A percentile compares a stretch with the other conserved stretches of the same genome.
phyloP scores from a whole-genome alignment of 1,284 basidiomycete species.

The Sanghuangporus sanghuang region DNA sequence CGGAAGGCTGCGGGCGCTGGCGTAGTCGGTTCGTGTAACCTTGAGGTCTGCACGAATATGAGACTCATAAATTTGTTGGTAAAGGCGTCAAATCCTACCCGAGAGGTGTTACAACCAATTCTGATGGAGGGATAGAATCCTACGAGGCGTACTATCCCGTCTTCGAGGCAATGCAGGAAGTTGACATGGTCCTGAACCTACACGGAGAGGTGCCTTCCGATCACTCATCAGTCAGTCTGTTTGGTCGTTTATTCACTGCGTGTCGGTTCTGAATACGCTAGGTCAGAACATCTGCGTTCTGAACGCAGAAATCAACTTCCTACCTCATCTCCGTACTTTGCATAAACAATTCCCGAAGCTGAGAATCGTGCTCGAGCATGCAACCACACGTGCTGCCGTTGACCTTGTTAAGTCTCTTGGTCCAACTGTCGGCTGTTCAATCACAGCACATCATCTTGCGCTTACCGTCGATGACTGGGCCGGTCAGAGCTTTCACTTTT shows the following conservation, averaged over 20 bases:
- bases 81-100: conserved; percentile 96
- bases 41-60: conserved; percentile 6
- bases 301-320: conserved; percentile 90
- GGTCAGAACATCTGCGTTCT: conserved; percentile 84
- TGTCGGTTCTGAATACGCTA: background rate
- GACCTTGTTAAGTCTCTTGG: conserved; percentile 85
- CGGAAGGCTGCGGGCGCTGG: conserved; percentile 82
- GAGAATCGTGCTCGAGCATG: conserved; percentile 97
- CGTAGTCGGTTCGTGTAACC: conserved; percentile 57
- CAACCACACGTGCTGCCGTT: conserved; percentile 95
- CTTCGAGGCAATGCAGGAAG: conserved; percentile 93
- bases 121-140: conserved; percentile 93
- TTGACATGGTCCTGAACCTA: conserved; percentile 91
- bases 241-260: background rate
- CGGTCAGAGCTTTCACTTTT: conserved; percentile 93
- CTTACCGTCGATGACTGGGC: conserved; percentile 98
- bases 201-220: conserved; percentile 98
- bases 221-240: conserved; percentile 54
- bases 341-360: conserved; percentile 87
- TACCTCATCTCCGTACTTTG: conserved; percentile 83
- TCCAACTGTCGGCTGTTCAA: conserved; percentile 90
- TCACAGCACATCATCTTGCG: conserved; percentile 95
- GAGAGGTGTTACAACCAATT: conserved; percentile 96
- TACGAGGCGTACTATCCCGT: conserved; percentile 94
- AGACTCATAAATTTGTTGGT: conserved; percentile 1